phyloP scores from a whole-genome alignment of 1,284 basidiomycete genomes.

The Boletellus sp. region DNA sequence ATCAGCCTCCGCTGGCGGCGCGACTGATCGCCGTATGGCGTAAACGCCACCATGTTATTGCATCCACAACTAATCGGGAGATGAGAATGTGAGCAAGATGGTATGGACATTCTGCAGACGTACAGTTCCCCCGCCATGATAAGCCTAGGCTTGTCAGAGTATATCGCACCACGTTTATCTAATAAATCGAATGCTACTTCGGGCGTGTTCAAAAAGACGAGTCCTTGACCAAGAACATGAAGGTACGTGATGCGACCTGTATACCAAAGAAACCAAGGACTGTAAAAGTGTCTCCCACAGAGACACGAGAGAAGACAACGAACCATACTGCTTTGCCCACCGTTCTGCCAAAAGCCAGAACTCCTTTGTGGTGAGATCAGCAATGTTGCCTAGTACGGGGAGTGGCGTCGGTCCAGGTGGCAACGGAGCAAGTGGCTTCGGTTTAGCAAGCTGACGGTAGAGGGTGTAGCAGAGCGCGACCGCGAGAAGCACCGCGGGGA shows the following conservation, averaged over 20 bases:
- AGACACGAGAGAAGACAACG: constrained; percentile 15
- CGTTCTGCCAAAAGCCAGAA: constrained; percentile 49
- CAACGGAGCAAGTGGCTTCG: constrained; percentile 22
- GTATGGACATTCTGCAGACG: constrained; percentile 15
- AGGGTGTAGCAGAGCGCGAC: constrained; percentile 17
- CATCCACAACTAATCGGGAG: constrained; percentile 51
- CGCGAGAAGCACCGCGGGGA: constrained; percentile 22
- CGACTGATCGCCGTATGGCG: constrained; percentile 56
- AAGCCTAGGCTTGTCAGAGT: constrained; percentile 66
- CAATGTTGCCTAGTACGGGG: constrained; percentile 60
- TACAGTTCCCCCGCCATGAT: constrained; percentile 65
- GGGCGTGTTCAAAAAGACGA: constrained; percentile 62
- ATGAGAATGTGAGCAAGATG: background rate
- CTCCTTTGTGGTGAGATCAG: constrained; percentile 55
- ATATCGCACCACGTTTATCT: constrained; percentile 64
- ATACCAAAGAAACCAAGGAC: too few relatives aligned
- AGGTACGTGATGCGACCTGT: constrained; percentile 64
- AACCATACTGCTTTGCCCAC: constrained; percentile 53
- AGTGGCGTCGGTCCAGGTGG: constrained; percentile 70
- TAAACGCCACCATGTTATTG: constrained; percentile 72
- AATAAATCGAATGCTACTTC: constrained; percentile 59
- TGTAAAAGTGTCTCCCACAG: too few relatives aligned
- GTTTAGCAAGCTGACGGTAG: constrained; percentile 14
- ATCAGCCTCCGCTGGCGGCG: constrained; percentile 65
- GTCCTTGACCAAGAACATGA: constrained; percentile 60